Evolutionary conservation across 164 flowering plant species (phyloP), one percentile per base, ranked within the genome.

Genomic region (Vitis rupestris): DNA sequence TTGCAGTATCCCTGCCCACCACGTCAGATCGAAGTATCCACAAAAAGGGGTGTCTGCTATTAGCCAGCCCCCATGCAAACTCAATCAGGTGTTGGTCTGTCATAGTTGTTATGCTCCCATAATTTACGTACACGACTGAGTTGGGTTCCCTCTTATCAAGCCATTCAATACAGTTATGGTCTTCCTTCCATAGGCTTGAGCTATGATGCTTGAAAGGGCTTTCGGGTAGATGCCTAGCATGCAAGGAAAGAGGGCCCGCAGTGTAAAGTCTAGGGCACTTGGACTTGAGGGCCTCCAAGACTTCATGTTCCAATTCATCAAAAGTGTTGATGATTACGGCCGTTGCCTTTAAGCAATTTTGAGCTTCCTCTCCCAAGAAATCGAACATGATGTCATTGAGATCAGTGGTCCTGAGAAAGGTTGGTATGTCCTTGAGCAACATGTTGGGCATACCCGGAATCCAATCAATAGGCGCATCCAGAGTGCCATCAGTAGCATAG

Each of bases 381-480:
- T 83, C 59, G 12, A 83, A 50, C 81, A 83, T 73, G 37, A 73
- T 61, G 27, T 76, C 78, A 4, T 74, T 53, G 2, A 55, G 71
- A 58, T 80, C 61, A 0, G 84, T 77, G 3, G 79, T 80, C 56
- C 81, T 59, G 55, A 77, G 13, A 17, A 79, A 80, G 64, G 58
- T 74, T 3, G 86, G 88, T 0, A 85, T 9, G 69, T 83, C 85
- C 61, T 63, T 81, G 0, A 82, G 75, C 12, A 79, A 74, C 3
- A 85, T 72, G 59, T 72, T 69, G n/a, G 27, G 69, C 80, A 83
- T 74, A 9, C 85, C 84, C 2, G 81, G 73, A 15, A 83, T 58
- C 85, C 85, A 81, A 50, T 85, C 85, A 10, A 82, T 61, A 0
- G 17, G 50, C 1, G 69, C 76, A 27, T 81, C 84, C 0, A 82